Percentiles rank a stretch among this genome's conserved stretches.
phyloP scores from a whole-genome alignment of 169 alveolate species.

The Cryptosporidium xiaoi region DNA sequence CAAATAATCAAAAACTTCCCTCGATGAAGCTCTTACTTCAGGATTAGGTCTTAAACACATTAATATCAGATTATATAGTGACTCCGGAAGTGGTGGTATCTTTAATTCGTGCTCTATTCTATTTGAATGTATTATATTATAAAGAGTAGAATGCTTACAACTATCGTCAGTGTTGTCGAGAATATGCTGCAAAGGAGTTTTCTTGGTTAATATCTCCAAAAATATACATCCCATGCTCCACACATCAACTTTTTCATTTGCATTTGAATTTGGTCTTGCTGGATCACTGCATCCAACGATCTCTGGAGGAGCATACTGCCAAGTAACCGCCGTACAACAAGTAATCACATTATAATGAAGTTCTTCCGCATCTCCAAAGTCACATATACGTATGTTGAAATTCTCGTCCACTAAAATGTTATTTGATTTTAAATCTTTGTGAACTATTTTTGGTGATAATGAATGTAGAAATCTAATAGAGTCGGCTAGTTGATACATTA shows the following conservation, averaged over 20 bases:
- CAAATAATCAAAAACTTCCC: constrained; percentile 52
- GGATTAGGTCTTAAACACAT: constrained; percentile 73
- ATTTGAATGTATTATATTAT: constrained; percentile 44
- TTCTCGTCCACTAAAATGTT: constrained; percentile 86
- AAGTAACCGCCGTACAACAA: constrained; percentile 76
- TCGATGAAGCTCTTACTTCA: constrained; percentile 61
- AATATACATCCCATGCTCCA: constrained; percentile 77
- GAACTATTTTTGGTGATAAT: constrained; percentile 87
- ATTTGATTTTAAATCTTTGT: constrained; percentile 92
- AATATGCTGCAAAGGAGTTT: constrained; percentile 71
- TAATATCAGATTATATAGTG: constrained; percentile 47
- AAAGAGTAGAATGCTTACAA: constrained; percentile 67
- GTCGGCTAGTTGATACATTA: constrained; percentile 74
- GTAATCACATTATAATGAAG: constrained; percentile 59
- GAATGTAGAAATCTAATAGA: constrained; percentile 67
- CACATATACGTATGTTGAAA: constrained; percentile 86
- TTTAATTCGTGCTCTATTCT: constrained; percentile 51
- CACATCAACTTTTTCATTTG: constrained; percentile 75
- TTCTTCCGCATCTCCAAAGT: constrained; percentile 85
- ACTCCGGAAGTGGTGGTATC: constrained; percentile 65
- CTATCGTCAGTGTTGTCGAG: constrained; percentile 50
- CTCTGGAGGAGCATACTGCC: constrained; percentile 78
- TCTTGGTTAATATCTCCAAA: constrained; percentile 50
- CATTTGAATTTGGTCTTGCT: constrained; percentile 74
- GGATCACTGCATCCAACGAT: constrained; percentile 75